Base-by-base conservation (phyloP, 148 eudicot genomes). In the Tetragonia tetragonoides region DNA sequence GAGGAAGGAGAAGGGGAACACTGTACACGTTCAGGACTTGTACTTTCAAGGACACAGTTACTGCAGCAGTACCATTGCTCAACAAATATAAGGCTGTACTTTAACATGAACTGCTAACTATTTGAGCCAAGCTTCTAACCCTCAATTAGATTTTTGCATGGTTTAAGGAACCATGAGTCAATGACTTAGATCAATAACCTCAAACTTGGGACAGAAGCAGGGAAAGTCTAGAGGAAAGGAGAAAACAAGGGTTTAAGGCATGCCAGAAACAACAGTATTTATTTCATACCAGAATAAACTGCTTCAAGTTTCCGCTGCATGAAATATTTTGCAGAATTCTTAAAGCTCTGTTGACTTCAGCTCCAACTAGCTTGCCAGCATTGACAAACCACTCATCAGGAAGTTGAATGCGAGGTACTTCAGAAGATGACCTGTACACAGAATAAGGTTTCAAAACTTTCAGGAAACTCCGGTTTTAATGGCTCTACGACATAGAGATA, bases 291-390 rank as follows among this genome's bases (percentile, higher is more conserved):
- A 81, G 42, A 75, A 86, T 57, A 83, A 94, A 90, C 78, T 89
- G 91, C 86, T 90, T 92, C 47, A 94, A 69, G 64, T 87, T 89
- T 74, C 93, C 91, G 69, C 74, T 79, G 68, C 89, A 88, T 14
- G 98, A 86, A 75, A 94, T 82, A 82, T 94, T 88, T 79, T 92
- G 97, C 77, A 92, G 88, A 79, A 78, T 79, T 23, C 75, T 83
- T 68, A 92, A 81, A 59, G 77, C 83, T n/a, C 76, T 87, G 78
- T 92, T 94, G 51, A 92, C 82, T 85, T 90, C 91, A 59, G 75
- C 72, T 20, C 97, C 93, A 85, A 87, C 62, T 57, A 82, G 59
- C 79, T 69, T 77, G 44, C 91, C 97, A 77, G 83, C 61, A 67
- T 89, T 87, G 64, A 86, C 87, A 81, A 89, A 90, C 71, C 89